A percentile compares a stretch with the other conserved stretches of the same genome.
Evolutionary conservation across 768 basidiomycete species (phyloP).

Genomic region (Hericium erinaceus): DNA sequence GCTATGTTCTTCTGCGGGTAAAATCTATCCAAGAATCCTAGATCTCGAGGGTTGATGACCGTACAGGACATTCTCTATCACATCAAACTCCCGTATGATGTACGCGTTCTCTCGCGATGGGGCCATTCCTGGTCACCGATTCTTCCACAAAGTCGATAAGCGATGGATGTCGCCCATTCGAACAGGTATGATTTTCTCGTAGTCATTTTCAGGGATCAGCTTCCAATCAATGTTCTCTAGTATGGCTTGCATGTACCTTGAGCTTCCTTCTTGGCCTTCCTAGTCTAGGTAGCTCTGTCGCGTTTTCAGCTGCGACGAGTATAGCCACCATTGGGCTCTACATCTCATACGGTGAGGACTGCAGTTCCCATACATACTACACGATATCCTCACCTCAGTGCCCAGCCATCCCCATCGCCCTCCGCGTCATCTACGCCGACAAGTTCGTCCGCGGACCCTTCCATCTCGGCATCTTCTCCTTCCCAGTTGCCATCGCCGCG

Average conservation of each 20-base stretch:
- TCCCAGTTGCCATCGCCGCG: conserved; percentile 45
- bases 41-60: too few relatives aligned
- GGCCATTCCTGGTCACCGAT: conserved; percentile 48
- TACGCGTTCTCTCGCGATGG: conserved; percentile 74
- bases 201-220: too few relatives aligned
- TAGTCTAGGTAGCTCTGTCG: conserved; percentile 63
- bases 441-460: conserved; percentile 62
- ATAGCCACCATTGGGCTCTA: conserved; percentile 74
- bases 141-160: conserved; percentile 54
- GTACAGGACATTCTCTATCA: conserved; percentile 62
- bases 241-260: conserved; percentile 72
- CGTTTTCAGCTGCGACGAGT: conserved; percentile 45
- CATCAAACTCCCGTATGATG: conserved; percentile 78
- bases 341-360: conserved; percentile 53
- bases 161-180: conserved; percentile 56
- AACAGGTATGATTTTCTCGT: conserved; percentile 35
- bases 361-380: neutral
- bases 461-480: conserved; percentile 57
- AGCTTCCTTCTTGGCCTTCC: conserved; percentile 71
- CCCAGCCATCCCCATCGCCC: conserved; percentile 56
- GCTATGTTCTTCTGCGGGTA: conserved; percentile 71
- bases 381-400: neutral
- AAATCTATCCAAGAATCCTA: neutral
- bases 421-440: conserved; percentile 52
- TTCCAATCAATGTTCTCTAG: conserved; percentile 22